Percentiles rank a stretch among this genome's conserved stretches.
Conservation (phyloP, 768 basidiomycete genomes). For the Termitomyces sp. region DNA sequence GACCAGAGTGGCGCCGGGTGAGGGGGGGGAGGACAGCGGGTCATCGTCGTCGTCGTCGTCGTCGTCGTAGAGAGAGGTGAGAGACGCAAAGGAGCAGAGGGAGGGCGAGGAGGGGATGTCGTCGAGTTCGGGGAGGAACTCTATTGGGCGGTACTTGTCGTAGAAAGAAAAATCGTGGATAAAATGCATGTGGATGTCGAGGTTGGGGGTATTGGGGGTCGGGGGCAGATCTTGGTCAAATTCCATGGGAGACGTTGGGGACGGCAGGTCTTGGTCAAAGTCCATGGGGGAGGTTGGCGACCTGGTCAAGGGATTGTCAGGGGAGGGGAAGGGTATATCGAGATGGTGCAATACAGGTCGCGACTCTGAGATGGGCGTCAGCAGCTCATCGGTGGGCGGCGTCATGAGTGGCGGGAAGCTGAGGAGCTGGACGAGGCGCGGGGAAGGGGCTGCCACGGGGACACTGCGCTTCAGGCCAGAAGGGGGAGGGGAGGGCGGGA, state of each 20-base stretch:
- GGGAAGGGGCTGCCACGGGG: too few species aligned
- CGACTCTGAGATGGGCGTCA: constrained; percentile 15
- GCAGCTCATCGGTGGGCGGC: constrained; percentile 23
- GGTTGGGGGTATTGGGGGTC: constrained; percentile 14
- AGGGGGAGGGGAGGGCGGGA: constrained; percentile 21
- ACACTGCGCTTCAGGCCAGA: constrained; percentile 21
- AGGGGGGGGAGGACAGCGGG: constrained; percentile 14
- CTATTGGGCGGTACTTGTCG: too few species aligned
- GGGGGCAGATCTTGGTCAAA: constrained; percentile 14
- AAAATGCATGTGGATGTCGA: constrained; percentile 5
- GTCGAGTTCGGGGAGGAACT: constrained; percentile 10
- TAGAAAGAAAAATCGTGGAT: too few species aligned
- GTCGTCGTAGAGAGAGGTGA: constrained; percentile 22
- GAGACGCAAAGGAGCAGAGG: constrained; percentile 11
- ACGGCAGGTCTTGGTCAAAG: too few species aligned
- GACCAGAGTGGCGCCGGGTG: constrained; percentile 18
- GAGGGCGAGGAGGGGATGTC: constrained; percentile 15
- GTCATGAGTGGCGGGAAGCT: constrained; percentile 26
- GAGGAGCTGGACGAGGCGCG: constrained; percentile 22
- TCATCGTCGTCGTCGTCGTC: constrained; percentile 14
- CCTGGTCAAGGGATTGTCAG: constrained; percentile 6
- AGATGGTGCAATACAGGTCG: constrained; percentile 13
- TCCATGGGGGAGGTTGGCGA: constrained; percentile 10
- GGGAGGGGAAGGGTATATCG: constrained; percentile 11
- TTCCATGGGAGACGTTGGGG: constrained; percentile 10